Percentiles rank a stretch among this genome's conserved stretches.
Conservation (phyloP, 1,139 yeast genomes). For the Barnettozyma hawaiiensis region DNA sequence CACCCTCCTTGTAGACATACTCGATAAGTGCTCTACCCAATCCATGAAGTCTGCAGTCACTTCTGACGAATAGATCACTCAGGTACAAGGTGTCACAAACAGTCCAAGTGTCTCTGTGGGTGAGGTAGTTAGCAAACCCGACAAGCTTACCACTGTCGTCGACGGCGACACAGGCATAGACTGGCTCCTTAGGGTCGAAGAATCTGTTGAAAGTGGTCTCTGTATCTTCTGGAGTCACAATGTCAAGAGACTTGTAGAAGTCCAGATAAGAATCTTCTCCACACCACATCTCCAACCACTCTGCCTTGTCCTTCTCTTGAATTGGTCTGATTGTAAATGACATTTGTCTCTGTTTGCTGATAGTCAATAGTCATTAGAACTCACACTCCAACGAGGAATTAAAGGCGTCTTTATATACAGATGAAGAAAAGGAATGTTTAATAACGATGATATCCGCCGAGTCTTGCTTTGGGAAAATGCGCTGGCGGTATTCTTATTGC, state of each 20-base stretch:
- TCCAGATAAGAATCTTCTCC: slow-evolving; percentile 7
- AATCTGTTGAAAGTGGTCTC: slow-evolving; percentile 6
- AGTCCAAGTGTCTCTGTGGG: slow-evolving; percentile 8
- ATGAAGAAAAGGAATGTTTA: no score
- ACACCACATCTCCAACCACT: background rate
- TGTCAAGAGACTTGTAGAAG: slow-evolving; percentile 6
- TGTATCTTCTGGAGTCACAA: slow-evolving; percentile 4
- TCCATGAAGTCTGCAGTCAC: background rate
- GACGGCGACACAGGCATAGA: slow-evolving; percentile 6
- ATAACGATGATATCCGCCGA: no score
- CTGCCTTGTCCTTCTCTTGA: background rate
- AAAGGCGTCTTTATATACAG: no score
- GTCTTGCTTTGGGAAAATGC: no score
- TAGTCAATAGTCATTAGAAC: no score
- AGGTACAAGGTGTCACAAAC: slow-evolving; percentile 5
- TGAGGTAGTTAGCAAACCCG: slow-evolving; percentile 7
- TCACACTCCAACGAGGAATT: no score
- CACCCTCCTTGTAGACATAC: background rate
- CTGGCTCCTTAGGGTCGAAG: slow-evolving; percentile 6
- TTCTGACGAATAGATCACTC: slow-evolving; percentile 7
- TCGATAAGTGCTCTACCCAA: background rate
- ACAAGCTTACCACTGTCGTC: slow-evolving; percentile 5
- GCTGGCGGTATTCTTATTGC: no score
- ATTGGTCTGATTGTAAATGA: background rate
- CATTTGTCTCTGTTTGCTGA: no score